Evolutionary conservation across 306 rosid species (phyloP).

Genomic region (Gillenia trifoliata): DNA sequence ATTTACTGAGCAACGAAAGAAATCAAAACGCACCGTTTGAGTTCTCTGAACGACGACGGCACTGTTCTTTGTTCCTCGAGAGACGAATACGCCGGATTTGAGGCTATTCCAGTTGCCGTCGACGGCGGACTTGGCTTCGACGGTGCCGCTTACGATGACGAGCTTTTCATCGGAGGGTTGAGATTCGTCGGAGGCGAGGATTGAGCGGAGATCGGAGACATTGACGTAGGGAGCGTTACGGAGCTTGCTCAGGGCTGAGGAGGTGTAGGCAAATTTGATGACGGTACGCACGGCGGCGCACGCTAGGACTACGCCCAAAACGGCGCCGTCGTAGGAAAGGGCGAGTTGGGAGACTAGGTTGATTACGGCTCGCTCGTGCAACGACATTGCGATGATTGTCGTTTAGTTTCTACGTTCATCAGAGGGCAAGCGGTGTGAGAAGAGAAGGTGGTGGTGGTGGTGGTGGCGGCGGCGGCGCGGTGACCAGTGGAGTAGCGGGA

Average conservation of each 20-base stretch:
- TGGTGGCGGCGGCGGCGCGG: neutral
- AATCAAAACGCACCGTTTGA: constrained; percentile 50
- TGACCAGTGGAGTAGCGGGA: neutral
- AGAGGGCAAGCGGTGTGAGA: too few species aligned
- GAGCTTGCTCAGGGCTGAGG: constrained; percentile 55
- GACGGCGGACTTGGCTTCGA: constrained; percentile 53
- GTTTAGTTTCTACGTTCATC: neutral
- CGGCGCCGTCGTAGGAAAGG: constrained; percentile 78
- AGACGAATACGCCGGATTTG: constrained; percentile 40
- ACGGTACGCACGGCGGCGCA: constrained; percentile 59
- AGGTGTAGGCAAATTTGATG: constrained; percentile 34
- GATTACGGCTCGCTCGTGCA: constrained; percentile 60
- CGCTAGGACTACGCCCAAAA: constrained; percentile 67
- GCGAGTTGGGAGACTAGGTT: constrained; percentile 60
- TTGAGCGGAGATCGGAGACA: constrained; percentile 73
- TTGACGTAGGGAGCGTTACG: constrained; percentile 46
- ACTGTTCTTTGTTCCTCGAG: constrained; percentile 59
- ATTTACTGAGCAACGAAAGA: neutral
- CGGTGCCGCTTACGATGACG: constrained; percentile 65
- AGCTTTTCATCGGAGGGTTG: constrained; percentile 24
- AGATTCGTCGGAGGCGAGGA: constrained; percentile 26
- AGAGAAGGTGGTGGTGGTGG: neutral
- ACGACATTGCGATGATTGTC: constrained; percentile 41
- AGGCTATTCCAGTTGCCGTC: constrained; percentile 51
- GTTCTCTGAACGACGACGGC: constrained; percentile 72